phyloP scores from a whole-genome alignment of 257 asterid species.

The Avicennia marina region DNA sequence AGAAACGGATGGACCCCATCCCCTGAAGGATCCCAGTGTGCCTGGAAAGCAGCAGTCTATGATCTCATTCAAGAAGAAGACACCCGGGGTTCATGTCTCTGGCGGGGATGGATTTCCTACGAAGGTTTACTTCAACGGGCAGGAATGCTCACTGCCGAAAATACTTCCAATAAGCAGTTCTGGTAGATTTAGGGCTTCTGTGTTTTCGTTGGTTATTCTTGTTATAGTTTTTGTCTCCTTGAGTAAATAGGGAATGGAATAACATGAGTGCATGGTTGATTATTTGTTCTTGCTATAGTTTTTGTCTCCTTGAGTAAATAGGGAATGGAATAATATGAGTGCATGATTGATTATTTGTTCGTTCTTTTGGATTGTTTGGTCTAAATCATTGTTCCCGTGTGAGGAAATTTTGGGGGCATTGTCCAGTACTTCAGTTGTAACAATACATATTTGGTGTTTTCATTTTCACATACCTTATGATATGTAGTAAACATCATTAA shows the following conservation, averaged over 20 bases:
- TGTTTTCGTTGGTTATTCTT: constrained; percentile 20
- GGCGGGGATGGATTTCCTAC: constrained; percentile 88
- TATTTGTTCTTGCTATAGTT: too few relatives aligned
- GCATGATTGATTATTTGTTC: too few relatives aligned
- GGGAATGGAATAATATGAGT: too few relatives aligned
- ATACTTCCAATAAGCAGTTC: constrained; percentile 54
- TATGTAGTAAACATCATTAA: too few relatives aligned
- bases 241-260: too few relatives aligned
- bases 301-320: too few relatives aligned
- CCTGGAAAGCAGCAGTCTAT: constrained; percentile 97
- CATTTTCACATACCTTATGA: too few relatives aligned
- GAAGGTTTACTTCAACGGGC: constrained; percentile 87
- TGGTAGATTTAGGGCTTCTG: constrained; percentile 24
- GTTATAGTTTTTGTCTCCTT: too few relatives aligned
- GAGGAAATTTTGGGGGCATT: too few relatives aligned
- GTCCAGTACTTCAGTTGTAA: too few relatives aligned
- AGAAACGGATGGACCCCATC: constrained; percentile 54
- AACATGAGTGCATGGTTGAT: too few relatives aligned
- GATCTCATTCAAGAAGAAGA: constrained; percentile 78
- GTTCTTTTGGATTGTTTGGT: constrained; percentile 73
- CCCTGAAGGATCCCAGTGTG: constrained; percentile 44
- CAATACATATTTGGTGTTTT: too few relatives aligned
- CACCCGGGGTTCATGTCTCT: constrained; percentile 53
- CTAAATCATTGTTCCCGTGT: constrained; percentile 10
- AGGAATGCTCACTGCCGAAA: constrained; percentile 73